A percentile compares a stretch with the other conserved stretches of the same genome.
Evolutionary conservation across 2,329 filamentous ascomycete genomes (phyloP).

Genomic region (Endocalyx cinctus): DNA sequence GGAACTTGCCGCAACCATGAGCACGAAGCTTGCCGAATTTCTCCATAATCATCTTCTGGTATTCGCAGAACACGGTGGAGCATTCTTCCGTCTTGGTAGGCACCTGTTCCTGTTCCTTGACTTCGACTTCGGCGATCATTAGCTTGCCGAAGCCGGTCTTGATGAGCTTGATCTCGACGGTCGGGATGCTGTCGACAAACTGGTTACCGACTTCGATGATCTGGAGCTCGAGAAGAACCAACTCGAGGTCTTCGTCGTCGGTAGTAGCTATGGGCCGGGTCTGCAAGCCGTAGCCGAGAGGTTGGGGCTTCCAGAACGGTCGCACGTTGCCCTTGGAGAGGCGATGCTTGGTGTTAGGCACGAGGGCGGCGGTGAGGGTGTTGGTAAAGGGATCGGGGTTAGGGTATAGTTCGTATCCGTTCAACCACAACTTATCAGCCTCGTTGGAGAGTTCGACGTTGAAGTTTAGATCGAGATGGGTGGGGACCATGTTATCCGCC

Average conservation of each 20-base stretch:
- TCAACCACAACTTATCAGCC: constrained; percentile 48
- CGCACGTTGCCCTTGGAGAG: no score
- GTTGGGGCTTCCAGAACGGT: constrained; percentile 29
- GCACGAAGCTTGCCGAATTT: constrained; percentile 33
- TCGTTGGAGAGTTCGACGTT: constrained; percentile 41
- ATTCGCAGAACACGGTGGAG: constrained; percentile 48
- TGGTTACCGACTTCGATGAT: constrained; percentile 55
- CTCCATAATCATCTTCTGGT: constrained; percentile 45
- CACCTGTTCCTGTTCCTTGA: constrained; percentile 25
- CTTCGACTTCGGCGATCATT: constrained; percentile 46
- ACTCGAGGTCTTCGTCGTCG: constrained; percentile 45
- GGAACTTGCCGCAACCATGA: constrained; percentile 33
- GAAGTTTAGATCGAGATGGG: constrained; percentile 50
- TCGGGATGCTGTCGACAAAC: constrained; percentile 50
- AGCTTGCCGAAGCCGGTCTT: constrained; percentile 52
- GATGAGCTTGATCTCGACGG: constrained; percentile 57
- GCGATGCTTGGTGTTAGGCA: constrained; percentile 30
- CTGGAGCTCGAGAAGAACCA: constrained; percentile 51
- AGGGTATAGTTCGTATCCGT: constrained; percentile 58
- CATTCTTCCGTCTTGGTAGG: constrained; percentile 25
- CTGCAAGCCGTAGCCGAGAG: constrained; percentile 46
- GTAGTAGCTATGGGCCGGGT: constrained; percentile 41
- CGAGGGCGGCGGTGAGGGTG: constrained; percentile 41
- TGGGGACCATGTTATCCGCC: constrained; percentile 27
- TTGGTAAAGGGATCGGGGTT: constrained; percentile 41